These are phyloP conservation scores for Stromatinia cepivora DNA, from an alignment of 2,329 filamentous ascomycete species.

Conservation along the genomic window DNA sequence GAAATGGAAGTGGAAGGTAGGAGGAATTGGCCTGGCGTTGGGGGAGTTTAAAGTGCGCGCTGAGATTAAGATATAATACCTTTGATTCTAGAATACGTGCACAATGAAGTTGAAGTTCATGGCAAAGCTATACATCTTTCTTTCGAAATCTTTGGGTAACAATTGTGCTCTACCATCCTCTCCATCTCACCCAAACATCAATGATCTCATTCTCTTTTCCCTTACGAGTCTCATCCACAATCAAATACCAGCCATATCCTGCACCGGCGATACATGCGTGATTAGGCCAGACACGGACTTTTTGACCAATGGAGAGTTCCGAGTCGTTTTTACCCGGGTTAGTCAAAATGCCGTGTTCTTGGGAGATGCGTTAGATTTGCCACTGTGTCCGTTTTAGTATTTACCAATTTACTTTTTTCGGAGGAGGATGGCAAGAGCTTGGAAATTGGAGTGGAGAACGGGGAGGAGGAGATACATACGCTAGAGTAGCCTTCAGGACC, in stretches of 20 bases:
- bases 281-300: slow-evolving; percentile 73
- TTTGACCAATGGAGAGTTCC: slow-evolving; percentile 62
- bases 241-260: slow-evolving; percentile 69
- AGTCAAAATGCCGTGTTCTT: slow-evolving; percentile 74
- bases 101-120: slow-evolving; percentile 10
- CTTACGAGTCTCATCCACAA: slow-evolving; percentile 63
- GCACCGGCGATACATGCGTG: slow-evolving; percentile 77
- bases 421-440: no score
- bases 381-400: slow-evolving; percentile 44
- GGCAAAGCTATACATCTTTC: not conserved
- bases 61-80: slow-evolving; percentile 24
- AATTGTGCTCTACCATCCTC: slow-evolving; percentile 59
- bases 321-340: slow-evolving; percentile 53
- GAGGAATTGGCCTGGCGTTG: slow-evolving; percentile 20
- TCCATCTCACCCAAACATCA: slow-evolving; percentile 74
- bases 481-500: slow-evolving; percentile 19
- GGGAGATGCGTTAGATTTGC: slow-evolving; percentile 70
- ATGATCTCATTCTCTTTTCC: slow-evolving; percentile 60
- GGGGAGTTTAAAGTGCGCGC: slow-evolving; percentile 20
- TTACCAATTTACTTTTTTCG: not conserved
- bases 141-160: not conserved
- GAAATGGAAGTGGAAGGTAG: slow-evolving; percentile 6
- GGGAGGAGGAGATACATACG: not conserved
- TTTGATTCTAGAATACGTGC: slow-evolving; percentile 12
- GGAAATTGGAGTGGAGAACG: no score